Evolutionary conservation across 2,329 filamentous ascomycete genomes (phyloP), one percentile per base, ranked within the genome.

Genomic region (Sphaerulina musiva): DNA sequence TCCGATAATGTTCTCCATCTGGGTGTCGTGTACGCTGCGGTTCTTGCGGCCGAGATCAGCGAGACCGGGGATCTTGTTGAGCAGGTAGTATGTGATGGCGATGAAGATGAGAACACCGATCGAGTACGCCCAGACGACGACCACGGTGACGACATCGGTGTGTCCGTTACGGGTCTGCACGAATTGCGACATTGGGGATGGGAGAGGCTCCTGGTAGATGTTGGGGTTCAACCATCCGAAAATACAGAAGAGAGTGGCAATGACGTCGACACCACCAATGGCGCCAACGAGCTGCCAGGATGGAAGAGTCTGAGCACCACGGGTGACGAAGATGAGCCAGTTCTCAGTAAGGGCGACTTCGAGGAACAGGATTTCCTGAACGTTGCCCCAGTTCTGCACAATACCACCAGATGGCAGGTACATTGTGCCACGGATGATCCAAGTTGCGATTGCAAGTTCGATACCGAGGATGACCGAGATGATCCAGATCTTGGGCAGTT

Each of bases 401-500:
- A 89, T 77, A 77, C 86, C 86, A 68, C 86, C 86, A 70, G 80
- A 82, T 56, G 75, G 73, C 17, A 88, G 72, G 78, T 82, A 89
- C 66, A 89, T 73, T 46, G 85, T 79, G 49, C 81, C 86, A 66
- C 85, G 85, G 60, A 88, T 74, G 66, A 89, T 76, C 86, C 86
- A 89, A 64, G 86, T 89, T 57, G 76, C 85, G 43, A 80, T 68
- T 52, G 86, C 85, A 41, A 89, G 83, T 43, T 88, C 73, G 34
- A 80, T 61, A 70, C 86, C 86, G 48, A 89, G 80, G 56, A 86
- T 74, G 61, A 86, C 76, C 58, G 80, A 84, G 66, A 89, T 87
- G 62, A 89, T 79, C 86, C 85, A 89, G 69, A 89, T 89, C 79
- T 89, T 89, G 60, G 85, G 85, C 60, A 89, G 71, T 74, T 89